Base-by-base conservation (phyloP, 768 basidiomycete genomes). In the Hysterangium stoloniferum region DNA sequence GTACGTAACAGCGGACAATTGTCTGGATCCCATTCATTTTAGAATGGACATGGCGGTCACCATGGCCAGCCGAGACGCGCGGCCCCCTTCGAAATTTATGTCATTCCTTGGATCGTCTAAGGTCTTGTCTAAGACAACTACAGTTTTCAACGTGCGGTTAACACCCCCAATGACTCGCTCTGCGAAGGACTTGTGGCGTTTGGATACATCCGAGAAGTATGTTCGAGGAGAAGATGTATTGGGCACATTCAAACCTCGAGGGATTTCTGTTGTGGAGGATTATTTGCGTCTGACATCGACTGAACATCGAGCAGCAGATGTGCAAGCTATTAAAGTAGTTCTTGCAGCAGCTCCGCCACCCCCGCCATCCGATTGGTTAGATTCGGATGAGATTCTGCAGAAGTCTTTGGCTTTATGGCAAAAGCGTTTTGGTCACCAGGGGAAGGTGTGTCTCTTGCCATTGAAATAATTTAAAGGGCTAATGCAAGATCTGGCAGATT, bases 131-230 rank as follows among this genome's bases (percentile, higher is more conserved):
- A 86, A 86, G 67, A 79, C 83, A 33, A 88, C 85, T 59, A 79
- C 80, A n/a, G 76, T 96, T 38, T 99, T 94, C 71, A 77, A 73
- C 28, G 75, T 98, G 43, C 75, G 78, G 38, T 73, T 98, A 28
- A 80, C 80, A 2, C 93, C 95, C 11, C 86, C 89, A 13, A 68
- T 89, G 54, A 91, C 89, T 17, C 81, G 90, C 37, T 92, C 86
- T 1, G 78, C 90, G 2, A 81, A 81, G 62, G 93, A 97, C 56
- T 72, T 99, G 12, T 97, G 95, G 96, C 73, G 93, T 34, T 71
- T 98, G 45, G 92, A 99, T 68, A 97, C 95, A 1, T 82, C 88
- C 25, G 86, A 89, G 67, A 94, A 92, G 64, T 97, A 94, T 66
- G 93, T 99, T 0, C 77, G 84, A 38, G 95, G 95, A 6, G 94